phyloP scores from a whole-genome alignment of 2,329 filamentous ascomycete species.

The Monosporascus sp. region DNA sequence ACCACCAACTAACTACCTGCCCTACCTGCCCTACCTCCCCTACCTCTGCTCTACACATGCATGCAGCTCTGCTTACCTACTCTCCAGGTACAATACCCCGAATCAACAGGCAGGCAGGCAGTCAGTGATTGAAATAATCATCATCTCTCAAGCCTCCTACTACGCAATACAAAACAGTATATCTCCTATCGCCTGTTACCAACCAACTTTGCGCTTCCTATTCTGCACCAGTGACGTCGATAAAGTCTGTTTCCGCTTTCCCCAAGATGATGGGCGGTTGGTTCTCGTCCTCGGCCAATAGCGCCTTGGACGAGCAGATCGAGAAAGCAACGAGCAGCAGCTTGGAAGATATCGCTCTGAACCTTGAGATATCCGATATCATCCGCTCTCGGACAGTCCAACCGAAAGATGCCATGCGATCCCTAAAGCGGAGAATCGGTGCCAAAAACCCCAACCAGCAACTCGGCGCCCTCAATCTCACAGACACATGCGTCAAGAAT shows the following conservation, averaged over 20 bases:
- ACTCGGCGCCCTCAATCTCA: slow-evolving; percentile 89
- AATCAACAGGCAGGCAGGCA: background rate
- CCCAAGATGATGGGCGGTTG: slow-evolving; percentile 70
- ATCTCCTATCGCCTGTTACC: background rate
- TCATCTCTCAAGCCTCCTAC: background rate
- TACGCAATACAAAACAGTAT: background rate
- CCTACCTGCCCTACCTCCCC: too few relatives aligned
- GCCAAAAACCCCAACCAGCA: slow-evolving; percentile 98
- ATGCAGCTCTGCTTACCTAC: background rate
- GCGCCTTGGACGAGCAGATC: slow-evolving; percentile 93
- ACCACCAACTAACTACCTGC: too few relatives aligned
- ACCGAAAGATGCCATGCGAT: slow-evolving; percentile 97
- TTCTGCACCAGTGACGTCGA: background rate
- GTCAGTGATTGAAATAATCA: too few relatives aligned
- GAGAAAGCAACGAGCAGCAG: slow-evolving; percentile 92
- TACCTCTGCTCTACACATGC: background rate
- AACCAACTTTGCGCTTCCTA: background rate
- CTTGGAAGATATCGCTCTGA: slow-evolving; percentile 95
- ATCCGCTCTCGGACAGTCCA: slow-evolving; percentile 97
- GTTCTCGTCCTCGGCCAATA: slow-evolving; percentile 90
- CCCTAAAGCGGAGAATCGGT: slow-evolving; percentile 86
- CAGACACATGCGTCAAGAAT: slow-evolving; percentile 98
- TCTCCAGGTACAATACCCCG: background rate
- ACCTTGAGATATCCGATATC: slow-evolving; percentile 95
- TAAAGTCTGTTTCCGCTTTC: slow-evolving; percentile 1